Evolutionary conservation across 208 protist species (phyloP), one percentile per base, ranked within the genome.

Genomic region (Tritrichomonas foetus): DNA sequence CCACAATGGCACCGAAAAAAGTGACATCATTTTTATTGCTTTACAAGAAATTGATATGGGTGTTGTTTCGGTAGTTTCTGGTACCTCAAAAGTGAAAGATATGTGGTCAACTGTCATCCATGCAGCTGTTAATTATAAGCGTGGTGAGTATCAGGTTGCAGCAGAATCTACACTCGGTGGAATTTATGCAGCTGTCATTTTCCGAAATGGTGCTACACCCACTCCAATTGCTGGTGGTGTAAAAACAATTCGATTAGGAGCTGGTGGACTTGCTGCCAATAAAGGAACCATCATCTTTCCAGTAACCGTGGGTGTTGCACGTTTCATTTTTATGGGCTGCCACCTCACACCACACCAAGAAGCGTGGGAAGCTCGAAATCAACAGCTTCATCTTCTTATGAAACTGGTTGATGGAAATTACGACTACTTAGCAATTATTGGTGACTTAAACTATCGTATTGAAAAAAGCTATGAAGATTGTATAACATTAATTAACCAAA

Each of bases 41-140:
- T 33, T 89, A 3, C 47, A 89, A 89, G 78, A 89, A 61, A 89
- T 89, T 39, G 78, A 89, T 57, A 89, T 89, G 78, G 78, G 78
- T 61, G 22, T 89, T 30, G 78, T 89, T 8, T 89, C 78, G 8
- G 47, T 89, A 57, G 47, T 89, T 44, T 20, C 27, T 39, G 78
- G 78, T 57, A 44, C 78, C 5, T 53, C 78, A 27, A 49, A 89
- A 89, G 78, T 89, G 8, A 53, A 44, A 14, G 47, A 89, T 39
- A 57, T 53, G 44, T 89, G 78, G 78, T 57, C 47, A 39, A 89
- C 33, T 57, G 57, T 89, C 39, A 89, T 89, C 30, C 14, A 36
- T 30, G 47, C 25, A 33, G 47, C 47, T 39, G 47, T 89, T 8
- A 39, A n/a, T 11, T 39, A 50, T 47, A 49, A 89, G 22, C 25